Evolutionary conservation across 192 early-diverging fungal species (phyloP), one percentile per base, ranked within the genome.

Genomic region (Coemansia nantahalensis): DNA sequence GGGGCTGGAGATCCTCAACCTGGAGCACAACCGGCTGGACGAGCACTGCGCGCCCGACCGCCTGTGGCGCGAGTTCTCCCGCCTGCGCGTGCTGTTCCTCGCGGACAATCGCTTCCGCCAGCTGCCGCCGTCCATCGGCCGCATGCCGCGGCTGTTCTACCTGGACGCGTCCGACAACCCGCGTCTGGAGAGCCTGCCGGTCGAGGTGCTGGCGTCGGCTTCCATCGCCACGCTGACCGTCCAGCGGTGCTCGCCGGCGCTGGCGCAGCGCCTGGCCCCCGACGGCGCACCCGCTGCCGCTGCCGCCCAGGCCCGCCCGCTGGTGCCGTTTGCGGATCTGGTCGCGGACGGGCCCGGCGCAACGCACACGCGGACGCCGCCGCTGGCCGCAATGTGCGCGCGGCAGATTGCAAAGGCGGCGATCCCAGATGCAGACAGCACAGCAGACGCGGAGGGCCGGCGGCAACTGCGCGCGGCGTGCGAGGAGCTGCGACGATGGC

Each of bases 1-100:
- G 11, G 59, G 59, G 40, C 57, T 77, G 42, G 73, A 77, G 54
- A 65, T 62, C 21, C 54, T 77, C 5, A 70, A 77, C 46, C 23
- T 77, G 35, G 65, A 68, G 21, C 50, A 46, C 44, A 77, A 77
- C 49, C 26, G 8, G 6, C 46, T 77, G 41, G 62, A 66, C 22
- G 56, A 62, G n/a, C 6, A 28, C 11, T 37, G 41, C 30, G 51
- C 44, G 0, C 17, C 33, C 0, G 66, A 64, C 16, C 19, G 22
- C 2, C 45, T 34, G 66, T 70, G 65, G 67, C 45, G 35, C 8
- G 21, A 19, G 1, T 24, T 77, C 30, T 44, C 24, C 12, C 48
- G 51, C 11, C 18, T 77, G 57, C 52, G 73, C 1, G 67, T 77
- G 1, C 41, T 68, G 57, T 70, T 65, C 22, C 45, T 77, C 23